Evolutionary conservation across 192 early-diverging fungal genomes (phyloP), one percentile per base, ranked within the genome.

Genomic region (Umbelopsis ramanniana): DNA sequence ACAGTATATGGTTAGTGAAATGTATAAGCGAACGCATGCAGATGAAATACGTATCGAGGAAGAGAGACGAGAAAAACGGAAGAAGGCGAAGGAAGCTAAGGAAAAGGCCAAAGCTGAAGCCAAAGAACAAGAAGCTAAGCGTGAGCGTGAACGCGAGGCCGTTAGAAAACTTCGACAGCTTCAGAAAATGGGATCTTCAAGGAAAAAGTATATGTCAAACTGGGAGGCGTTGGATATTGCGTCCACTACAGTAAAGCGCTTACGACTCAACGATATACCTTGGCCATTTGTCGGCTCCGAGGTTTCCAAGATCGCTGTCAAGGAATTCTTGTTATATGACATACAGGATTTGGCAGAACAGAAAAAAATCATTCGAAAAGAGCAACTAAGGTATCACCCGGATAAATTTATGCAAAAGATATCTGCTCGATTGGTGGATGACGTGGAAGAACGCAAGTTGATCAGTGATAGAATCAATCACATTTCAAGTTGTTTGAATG

Each of bases 341-440:
- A 50, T 67, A 19, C 8, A 22, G 21, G 24, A 69, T 7, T 24
- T 15, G 22, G 46, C 40, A 26, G 72, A 78, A 17, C 52, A 70
- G 23, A 73, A 66, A 35, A 72, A 69, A 52, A 33, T 52, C 17
- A 43, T 80, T 29, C 74, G 79, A 24, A 68, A 72, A 57, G 79
- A 76, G 50, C 74, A 76, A 52, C 37, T 76, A 1, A 54, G 74
- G 21, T 80, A 75, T 57, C 79, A 80, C 37, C 79, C 79, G 0
- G 79, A 80, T 46, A 80, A 80, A 14, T 76, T 80, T 37, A 70
- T 80, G 23, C 71, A 67, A 40, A 46, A 69, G 11, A n/a, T 75
- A 0, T 46, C 57, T 19, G 7, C 24, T 4, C 69, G 35, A 24
- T 73, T 80, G 33, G 40, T 67, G 24, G 71, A 66, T 11, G 37